These are phyloP conservation scores for Pseudoscleropodium purum DNA, from an alignment of 225 moss, liverwort and hornwort genomes.

Conservation along the genomic window DNA sequence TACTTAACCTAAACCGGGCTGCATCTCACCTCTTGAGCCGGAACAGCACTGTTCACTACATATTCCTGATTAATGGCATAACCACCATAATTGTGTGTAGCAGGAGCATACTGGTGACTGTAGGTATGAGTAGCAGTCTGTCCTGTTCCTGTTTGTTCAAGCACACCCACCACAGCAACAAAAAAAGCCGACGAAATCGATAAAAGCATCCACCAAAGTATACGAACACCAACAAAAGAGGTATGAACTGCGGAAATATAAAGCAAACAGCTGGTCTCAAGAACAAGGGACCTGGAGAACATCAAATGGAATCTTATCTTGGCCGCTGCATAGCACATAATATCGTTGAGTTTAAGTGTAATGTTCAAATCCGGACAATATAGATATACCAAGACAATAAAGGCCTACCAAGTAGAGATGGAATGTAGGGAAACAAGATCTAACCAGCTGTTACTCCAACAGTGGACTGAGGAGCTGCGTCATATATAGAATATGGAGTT, in stretches of 20 bases:
- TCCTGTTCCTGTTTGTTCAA: constrained; percentile 24
- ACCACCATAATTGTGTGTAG: constrained; percentile 41
- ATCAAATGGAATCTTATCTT: neutral
- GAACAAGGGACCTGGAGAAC: neutral
- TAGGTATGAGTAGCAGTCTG: constrained; percentile 22
- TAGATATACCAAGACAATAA: neutral
- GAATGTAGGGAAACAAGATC: constrained; percentile 7
- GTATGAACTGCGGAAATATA: neutral
- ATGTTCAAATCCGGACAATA: neutral
- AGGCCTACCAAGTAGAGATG: neutral
- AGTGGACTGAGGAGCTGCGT: constrained; percentile 44
- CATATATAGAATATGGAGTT: constrained; percentile 56
- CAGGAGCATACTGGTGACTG: constrained; percentile 40
- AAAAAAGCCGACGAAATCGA: neutral
- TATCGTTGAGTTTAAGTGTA: neutral
- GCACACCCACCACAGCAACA: neutral
- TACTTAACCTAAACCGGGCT: neutral
- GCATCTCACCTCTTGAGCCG: constrained; percentile 45
- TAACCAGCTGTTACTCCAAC: constrained; percentile 33
- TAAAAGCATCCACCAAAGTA: neutral
- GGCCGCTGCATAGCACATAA: neutral
- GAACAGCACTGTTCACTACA: constrained; percentile 26
- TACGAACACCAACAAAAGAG: neutral
- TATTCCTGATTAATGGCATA: constrained; percentile 44
- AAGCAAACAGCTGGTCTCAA: neutral